Evolutionary conservation across 2,329 filamentous ascomycete species (phyloP).

Genomic region (Cordyceps cicadae): DNA sequence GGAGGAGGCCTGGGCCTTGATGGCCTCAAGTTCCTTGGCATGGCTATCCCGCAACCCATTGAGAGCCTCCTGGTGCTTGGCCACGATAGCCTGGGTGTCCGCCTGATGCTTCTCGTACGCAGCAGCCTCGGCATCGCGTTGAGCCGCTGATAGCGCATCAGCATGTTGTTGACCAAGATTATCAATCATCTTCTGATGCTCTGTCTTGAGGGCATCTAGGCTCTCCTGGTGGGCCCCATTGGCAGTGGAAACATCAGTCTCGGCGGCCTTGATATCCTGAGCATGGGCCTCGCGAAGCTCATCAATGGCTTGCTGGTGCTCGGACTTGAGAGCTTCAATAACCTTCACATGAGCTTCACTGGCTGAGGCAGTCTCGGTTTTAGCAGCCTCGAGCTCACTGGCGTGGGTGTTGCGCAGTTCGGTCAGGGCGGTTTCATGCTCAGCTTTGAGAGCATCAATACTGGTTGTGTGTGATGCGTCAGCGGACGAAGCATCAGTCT

Average conservation of each 20-base stretch:
- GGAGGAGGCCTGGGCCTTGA: slow-evolving; percentile 24
- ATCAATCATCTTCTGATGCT: slow-evolving; percentile 42
- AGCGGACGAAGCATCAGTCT: slow-evolving; percentile 42
- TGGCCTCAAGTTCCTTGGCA: slow-evolving; percentile 31
- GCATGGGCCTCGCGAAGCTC: slow-evolving; percentile 27
- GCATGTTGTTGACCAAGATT: slow-evolving; percentile 31
- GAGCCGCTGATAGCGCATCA: slow-evolving; percentile 34
- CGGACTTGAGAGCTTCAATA: slow-evolving; percentile 41
- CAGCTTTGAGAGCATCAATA: slow-evolving; percentile 45
- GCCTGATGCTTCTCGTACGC: neutral
- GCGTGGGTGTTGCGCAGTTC: slow-evolving; percentile 31
- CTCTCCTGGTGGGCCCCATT: slow-evolving; percentile 20
- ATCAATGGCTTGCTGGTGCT: slow-evolving; percentile 43
- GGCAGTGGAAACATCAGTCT: slow-evolving; percentile 15
- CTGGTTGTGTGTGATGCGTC: slow-evolving; percentile 40
- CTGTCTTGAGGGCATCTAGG: slow-evolving; percentile 43
- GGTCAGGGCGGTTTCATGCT: slow-evolving; percentile 42
- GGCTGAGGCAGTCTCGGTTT: slow-evolving; percentile 24
- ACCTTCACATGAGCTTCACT: slow-evolving; percentile 19
- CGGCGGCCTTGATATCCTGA: slow-evolving; percentile 21
- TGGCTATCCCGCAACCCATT: slow-evolving; percentile 32
- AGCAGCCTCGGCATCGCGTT: slow-evolving; percentile 26
- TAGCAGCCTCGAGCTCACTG: slow-evolving; percentile 34
- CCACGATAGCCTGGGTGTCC: slow-evolving; percentile 19
- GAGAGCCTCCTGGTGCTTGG: slow-evolving; percentile 45